These are phyloP conservation scores for Dorcoceras hygrometricum DNA, from an alignment of 257 asterid species.

Conservation along the genomic window DNA sequence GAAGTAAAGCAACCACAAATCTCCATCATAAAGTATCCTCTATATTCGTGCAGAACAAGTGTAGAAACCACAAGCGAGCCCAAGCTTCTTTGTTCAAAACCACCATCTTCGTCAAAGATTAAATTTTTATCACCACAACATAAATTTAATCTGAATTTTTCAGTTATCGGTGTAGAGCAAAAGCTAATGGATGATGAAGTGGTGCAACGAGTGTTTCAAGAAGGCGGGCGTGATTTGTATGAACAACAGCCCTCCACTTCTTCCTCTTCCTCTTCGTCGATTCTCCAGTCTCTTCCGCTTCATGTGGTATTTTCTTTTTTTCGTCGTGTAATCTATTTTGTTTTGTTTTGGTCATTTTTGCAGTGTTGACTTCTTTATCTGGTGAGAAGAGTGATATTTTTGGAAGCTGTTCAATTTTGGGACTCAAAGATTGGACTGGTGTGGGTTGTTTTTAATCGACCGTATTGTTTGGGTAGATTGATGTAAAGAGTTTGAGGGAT, in stretches of 20 bases:
- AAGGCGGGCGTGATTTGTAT: constrained; percentile 92
- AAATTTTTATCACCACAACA: constrained; percentile 12
- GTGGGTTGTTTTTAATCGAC: constrained; percentile 13
- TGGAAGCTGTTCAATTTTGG: not conserved
- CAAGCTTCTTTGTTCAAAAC: constrained; percentile 20
- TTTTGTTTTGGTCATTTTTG: constrained; percentile 10
- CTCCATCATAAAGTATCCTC: constrained; percentile 7
- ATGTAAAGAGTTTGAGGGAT: constrained; percentile 19
- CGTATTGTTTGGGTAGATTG: constrained; percentile 12
- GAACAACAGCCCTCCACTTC: constrained; percentile 88
- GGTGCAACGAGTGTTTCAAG: constrained; percentile 85
- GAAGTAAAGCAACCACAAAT: not conserved
- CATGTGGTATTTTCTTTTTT: constrained; percentile 58
- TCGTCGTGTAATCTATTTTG: not conserved
- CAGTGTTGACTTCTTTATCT: constrained; percentile 8
- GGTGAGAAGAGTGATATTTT: not conserved
- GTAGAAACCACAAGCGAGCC: constrained; percentile 19
- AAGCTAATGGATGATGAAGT: constrained; percentile 82
- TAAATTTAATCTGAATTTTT: not conserved
- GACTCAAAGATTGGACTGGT: not conserved
- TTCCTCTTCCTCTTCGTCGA: constrained; percentile 75
- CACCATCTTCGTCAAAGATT: constrained; percentile 23
- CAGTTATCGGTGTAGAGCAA: not conserved
- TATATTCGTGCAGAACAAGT: constrained; percentile 10
- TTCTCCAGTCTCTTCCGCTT: constrained; percentile 94